Conservation (phyloP, 495 filamentous ascomycete genomes). For the Penicillium soppii region DNA sequence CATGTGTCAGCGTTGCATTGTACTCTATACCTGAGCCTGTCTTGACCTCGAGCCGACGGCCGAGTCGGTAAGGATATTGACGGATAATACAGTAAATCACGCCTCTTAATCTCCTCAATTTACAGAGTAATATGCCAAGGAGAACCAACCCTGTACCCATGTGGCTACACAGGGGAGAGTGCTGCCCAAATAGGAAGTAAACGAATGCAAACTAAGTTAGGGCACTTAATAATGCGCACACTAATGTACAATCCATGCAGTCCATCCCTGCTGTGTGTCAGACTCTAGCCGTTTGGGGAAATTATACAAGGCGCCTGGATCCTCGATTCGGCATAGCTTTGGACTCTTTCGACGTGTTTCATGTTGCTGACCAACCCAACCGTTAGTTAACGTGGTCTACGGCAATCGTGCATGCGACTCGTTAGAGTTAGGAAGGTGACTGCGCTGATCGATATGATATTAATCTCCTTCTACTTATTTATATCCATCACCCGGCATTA, state of each 20-base stretch:
- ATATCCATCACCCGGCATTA: background rate
- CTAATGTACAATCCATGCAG: conserved; percentile 4
- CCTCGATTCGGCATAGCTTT: background rate
- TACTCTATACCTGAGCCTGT: background rate
- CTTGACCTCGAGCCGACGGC: background rate
- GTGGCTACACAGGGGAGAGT: background rate
- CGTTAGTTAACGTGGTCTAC: background rate
- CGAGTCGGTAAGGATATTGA: background rate
- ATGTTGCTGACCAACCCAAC: background rate
- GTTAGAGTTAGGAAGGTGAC: background rate
- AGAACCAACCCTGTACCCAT: background rate
- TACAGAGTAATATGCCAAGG: background rate
- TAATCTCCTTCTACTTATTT: background rate
- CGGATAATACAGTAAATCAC: too few relatives aligned
- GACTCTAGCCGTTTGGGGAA: background rate
- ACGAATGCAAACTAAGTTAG: conserved; percentile 3
- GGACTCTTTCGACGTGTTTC: background rate
- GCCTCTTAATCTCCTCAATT: too few relatives aligned
- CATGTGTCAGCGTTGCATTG: too few relatives aligned
- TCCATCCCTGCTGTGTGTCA: background rate
- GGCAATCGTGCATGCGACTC: background rate
- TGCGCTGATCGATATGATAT: background rate
- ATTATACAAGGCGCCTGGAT: background rate
- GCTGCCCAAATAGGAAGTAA: background rate
- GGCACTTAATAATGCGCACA: background rate